Percentiles rank a stretch among this genome's conserved stretches.
Conservation (phyloP, 2,329 filamentous ascomycete genomes). For the Fusarium sp. region DNA sequence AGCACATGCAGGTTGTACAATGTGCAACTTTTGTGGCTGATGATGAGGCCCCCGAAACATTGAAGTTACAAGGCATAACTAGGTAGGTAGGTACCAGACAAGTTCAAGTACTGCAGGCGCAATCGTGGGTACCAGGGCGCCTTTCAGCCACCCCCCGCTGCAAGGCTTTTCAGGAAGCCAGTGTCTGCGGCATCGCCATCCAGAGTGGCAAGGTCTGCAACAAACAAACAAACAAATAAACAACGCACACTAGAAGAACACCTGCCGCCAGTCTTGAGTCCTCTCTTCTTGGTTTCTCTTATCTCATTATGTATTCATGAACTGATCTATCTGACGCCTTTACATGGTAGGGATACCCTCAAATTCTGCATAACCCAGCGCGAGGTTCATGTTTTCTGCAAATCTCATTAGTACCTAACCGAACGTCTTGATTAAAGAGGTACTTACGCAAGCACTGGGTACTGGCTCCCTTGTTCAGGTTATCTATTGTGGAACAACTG, state of each 20-base stretch:
- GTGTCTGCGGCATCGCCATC: not conserved
- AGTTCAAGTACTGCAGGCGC: not conserved
- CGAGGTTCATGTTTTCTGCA: conserved; percentile 90
- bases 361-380: conserved; percentile 87
- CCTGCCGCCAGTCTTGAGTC: no score
- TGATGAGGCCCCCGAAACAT: not conserved
- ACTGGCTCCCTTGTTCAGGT: not conserved
- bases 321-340: not conserved
- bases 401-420: conserved; percentile 64
- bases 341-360: conserved; percentile 79
- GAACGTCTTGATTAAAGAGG: not conserved
- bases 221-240: not conserved
- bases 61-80: not conserved
- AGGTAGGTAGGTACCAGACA: not conserved
- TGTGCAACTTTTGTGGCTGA: not conserved
- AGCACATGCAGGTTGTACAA: not conserved
- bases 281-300: not conserved
- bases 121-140: not conserved
- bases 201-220: not conserved
- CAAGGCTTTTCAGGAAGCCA: not conserved
- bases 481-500: not conserved
- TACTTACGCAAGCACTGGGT: not conserved
- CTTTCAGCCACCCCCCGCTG: not conserved
- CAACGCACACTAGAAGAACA: no score
- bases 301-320: not conserved